These are phyloP conservation scores for Melanomma pulvis-pyrius DNA, from an alignment of 495 filamentous ascomycete genomes.

Conservation along the genomic window DNA sequence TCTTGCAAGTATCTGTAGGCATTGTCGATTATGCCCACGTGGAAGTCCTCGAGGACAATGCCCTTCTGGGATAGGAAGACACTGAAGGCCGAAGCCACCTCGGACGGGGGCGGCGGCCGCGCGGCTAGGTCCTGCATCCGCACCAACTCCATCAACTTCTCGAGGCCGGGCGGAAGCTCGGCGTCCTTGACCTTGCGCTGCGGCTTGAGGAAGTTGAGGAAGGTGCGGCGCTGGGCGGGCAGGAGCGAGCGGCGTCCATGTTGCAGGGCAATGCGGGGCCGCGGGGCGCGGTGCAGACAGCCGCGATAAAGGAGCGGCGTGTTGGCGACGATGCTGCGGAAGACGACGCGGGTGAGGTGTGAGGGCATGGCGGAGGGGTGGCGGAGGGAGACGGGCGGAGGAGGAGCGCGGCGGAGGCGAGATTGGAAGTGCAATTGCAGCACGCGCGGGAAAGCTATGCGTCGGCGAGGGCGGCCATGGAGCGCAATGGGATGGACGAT, in stretches of 20 bases:
- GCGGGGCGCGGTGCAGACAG: conserved; percentile 44
- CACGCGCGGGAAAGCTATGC: neutral
- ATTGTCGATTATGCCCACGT: conserved; percentile 41
- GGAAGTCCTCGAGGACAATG: conserved; percentile 23
- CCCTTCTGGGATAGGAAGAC: conserved; percentile 56
- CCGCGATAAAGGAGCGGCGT: conserved; percentile 54
- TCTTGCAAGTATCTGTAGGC: conserved; percentile 64
- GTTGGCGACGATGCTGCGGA: conserved; percentile 68
- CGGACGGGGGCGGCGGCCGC: conserved; percentile 60
- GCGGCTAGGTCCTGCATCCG: conserved; percentile 50
- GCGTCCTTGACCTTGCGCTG: conserved; percentile 56
- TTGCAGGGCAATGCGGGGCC: conserved; percentile 29
- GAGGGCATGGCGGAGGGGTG: conserved; percentile 67
- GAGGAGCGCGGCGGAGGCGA: neutral
- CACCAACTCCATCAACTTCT: conserved; percentile 56
- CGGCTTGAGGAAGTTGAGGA: conserved; percentile 63
- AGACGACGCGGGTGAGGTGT: conserved; percentile 75
- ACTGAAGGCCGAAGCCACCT: conserved; percentile 65
- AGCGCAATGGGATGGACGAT: neutral
- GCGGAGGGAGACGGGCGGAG: neutral
- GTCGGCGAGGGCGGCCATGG: conserved; percentile 10
- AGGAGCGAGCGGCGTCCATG: conserved; percentile 20
- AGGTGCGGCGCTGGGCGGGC: conserved; percentile 50
- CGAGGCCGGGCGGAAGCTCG: conserved; percentile 63
- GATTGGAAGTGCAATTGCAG: conserved; percentile 21